A percentile compares a stretch with the other conserved stretches of the same genome.
phyloP scores from a whole-genome alignment of 2,329 filamentous ascomycete genomes.

The Fusarium cyanostomum region DNA sequence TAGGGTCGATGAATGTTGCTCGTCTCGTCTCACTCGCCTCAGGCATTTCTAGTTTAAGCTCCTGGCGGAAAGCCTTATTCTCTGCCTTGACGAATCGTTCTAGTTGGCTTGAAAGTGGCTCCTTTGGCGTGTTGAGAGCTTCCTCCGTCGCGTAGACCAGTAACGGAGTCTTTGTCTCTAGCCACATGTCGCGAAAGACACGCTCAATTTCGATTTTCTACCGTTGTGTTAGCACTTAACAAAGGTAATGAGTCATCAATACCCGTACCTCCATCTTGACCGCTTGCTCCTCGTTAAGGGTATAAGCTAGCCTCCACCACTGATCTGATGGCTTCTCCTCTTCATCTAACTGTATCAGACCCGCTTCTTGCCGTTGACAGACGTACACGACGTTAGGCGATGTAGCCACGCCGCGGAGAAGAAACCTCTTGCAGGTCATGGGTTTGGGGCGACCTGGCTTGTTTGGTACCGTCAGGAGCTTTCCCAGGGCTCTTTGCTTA shows the following conservation, averaged over 20 bases:
- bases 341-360: slow-evolving; percentile 55
- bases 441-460: slow-evolving; percentile 50
- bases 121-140: slow-evolving; percentile 29
- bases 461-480: slow-evolving; percentile 52
- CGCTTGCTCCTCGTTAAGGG: slow-evolving; percentile 51
- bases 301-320: slow-evolving; percentile 65
- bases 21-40: slow-evolving; percentile 35
- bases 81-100: slow-evolving; percentile 61
- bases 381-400: slow-evolving; percentile 60
- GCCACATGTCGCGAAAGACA: slow-evolving; percentile 57
- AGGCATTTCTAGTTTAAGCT: slow-evolving; percentile 54
- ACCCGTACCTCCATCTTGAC: slow-evolving; percentile 59
- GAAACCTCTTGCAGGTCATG: slow-evolving; percentile 57
- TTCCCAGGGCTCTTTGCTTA: slow-evolving; percentile 52
- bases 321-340: slow-evolving; percentile 52
- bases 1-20: slow-evolving; percentile 48
- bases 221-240: slow-evolving; percentile 19
- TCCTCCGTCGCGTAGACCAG: slow-evolving; percentile 64
- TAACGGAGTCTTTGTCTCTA: slow-evolving; percentile 58
- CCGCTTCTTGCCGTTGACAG: slow-evolving; percentile 54
- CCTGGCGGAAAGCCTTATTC: slow-evolving; percentile 61
- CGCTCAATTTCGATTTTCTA: slow-evolving; percentile 60
- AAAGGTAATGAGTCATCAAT: neutral
- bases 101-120: slow-evolving; percentile 51
- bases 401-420: slow-evolving; percentile 62